Evolutionary conservation across 2,329 filamentous ascomycete genomes (phyloP), one percentile per base, ranked within the genome.

Genomic region (Achaetomium macrosporum): DNA sequence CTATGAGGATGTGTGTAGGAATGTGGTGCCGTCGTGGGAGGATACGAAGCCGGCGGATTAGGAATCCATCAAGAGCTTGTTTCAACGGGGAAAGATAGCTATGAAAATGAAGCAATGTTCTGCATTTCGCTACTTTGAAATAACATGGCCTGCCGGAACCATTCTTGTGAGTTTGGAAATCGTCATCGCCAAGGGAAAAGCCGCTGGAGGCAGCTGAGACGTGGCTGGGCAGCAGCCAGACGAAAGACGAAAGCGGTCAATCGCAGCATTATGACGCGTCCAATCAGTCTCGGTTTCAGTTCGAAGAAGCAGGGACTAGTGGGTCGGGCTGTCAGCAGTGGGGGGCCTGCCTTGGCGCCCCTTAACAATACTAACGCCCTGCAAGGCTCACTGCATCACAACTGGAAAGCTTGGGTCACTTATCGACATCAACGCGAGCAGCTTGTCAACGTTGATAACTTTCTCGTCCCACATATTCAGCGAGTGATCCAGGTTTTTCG

Each of bases 1-100:
- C 65, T 91, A 90, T 64, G 85, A 89, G 66, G 77, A 77, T 49
- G 86, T 91, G n/a, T 91, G 87, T 65, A 78, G 85, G 51, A 69
- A 71, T 13, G 76, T 86, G 33, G 70, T 76, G 55, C 83, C 83
- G 12, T 84, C 80, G 8, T 87, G 83, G 83, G 76, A 77, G 12
- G 81, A 84, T 59, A 73, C 73, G 42, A 80, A 79, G 62, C 73
- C 76, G 42, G 74, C 82, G 50, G 83, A 87, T 65, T 87, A 52
- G 50, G 35, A 13, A 8, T 37, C 15, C 7, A n/a, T 8, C 15
- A 13, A 11, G 13, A 11, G 3, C 11, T 12, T 35, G 33, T 5
- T 15, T 35, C 25, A 25, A 25, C 4, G 25, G 4, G 25, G 25
- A 25, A 4, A 25, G 25, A 25, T 25, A 25, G 25, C 25, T 25